These are phyloP conservation scores for Nicotiana noctiflora DNA, from an alignment of 257 asterid genomes.

Conservation along the genomic window DNA sequence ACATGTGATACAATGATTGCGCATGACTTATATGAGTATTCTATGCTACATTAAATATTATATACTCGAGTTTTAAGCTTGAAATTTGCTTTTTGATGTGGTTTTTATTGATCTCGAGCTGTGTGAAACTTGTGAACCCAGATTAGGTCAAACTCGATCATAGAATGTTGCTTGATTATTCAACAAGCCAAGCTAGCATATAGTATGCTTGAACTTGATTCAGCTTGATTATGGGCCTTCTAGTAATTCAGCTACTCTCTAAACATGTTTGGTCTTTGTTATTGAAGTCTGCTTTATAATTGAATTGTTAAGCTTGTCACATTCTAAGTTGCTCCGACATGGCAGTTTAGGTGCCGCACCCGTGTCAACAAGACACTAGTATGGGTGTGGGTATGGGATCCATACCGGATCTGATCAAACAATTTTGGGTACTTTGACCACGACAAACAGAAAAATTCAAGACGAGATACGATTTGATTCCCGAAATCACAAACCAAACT, in stretches of 20 bases:
- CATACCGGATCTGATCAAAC: too few relatives aligned
- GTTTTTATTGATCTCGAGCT: neutral
- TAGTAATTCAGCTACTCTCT: neutral
- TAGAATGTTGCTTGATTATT: neutral
- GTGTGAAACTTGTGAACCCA: neutral
- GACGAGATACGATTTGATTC: too few relatives aligned
- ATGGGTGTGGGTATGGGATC: too few relatives aligned
- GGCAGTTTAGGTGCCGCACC: too few relatives aligned
- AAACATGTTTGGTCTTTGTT: neutral
- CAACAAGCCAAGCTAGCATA: neutral
- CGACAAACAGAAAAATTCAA: too few relatives aligned
- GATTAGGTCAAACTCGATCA: neutral
- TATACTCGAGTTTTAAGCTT: neutral
- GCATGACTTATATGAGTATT: neutral
- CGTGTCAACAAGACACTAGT: too few relatives aligned
- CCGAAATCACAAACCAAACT: too few relatives aligned
- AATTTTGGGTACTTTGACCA: too few relatives aligned
- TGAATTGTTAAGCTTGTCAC: neutral
- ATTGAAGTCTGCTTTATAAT: neutral
- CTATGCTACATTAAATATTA: neutral
- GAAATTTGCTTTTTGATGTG: neutral
- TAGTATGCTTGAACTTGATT: neutral
- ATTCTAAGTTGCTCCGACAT: too few relatives aligned
- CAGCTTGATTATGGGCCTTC: neutral
- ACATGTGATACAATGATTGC: neutral